Evolutionary conservation across 192 early-diverging fungal species (phyloP).

Genomic region (Jimgerdemannia flammicorona): DNA sequence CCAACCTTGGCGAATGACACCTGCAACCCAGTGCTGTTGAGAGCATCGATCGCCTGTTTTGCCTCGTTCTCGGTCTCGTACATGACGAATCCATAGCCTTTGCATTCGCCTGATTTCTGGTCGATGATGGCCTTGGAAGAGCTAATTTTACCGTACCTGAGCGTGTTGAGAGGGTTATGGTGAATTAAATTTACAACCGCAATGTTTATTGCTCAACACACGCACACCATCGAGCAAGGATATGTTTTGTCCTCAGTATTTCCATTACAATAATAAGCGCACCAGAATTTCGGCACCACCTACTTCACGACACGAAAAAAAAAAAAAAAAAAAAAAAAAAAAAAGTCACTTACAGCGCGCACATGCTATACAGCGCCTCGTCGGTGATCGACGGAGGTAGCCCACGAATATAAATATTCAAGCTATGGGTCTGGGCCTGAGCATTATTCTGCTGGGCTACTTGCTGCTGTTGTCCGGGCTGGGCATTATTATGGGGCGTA

Average conservation of each 20-base stretch:
- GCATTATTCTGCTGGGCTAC: background rate
- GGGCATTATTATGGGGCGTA: conserved; percentile 7
- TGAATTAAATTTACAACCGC: background rate
- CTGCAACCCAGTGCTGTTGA: conserved; percentile 61
- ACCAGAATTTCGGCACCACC: background rate
- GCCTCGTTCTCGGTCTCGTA: conserved; percentile 71
- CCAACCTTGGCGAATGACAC: conserved; percentile 74
- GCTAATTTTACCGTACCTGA: conserved; percentile 65
- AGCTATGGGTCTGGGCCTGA: conserved; percentile 34
- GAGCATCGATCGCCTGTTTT: conserved; percentile 60
- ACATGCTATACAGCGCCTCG: conserved; percentile 59
- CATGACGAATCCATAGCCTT: conserved; percentile 89
- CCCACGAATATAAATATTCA: conserved; percentile 83
- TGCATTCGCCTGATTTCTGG: conserved; percentile 74
- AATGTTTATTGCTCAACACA: background rate
- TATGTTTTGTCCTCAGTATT: too few species aligned
- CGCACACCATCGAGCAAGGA: too few species aligned
- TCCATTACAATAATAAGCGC: conserved; percentile 3
- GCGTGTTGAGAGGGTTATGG: background rate
- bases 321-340: background rate
- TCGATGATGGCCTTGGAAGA: conserved; percentile 86
- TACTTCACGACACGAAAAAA: conserved; percentile 3
- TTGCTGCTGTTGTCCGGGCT: background rate
- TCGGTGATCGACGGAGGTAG: conserved; percentile 66
- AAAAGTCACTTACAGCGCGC: conserved; percentile 46